phyloP scores from a whole-genome alignment of 768 basidiomycete genomes.

The Rhodotorula sphaerocarpa region DNA sequence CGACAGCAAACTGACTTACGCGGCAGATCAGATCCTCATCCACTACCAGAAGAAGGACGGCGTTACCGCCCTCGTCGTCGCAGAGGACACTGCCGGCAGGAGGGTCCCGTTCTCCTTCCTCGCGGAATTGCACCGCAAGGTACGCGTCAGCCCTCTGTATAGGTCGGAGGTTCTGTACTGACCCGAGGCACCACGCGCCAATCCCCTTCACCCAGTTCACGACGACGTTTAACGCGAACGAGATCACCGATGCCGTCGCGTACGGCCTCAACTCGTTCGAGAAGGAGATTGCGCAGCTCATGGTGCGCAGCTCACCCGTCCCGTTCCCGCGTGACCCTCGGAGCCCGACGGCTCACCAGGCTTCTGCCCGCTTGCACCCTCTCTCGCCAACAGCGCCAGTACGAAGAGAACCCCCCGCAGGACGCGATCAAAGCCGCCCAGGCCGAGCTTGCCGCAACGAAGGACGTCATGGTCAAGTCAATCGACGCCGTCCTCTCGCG shows the following conservation, averaged over 20 bases:
- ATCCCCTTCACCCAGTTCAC: conserved; percentile 41
- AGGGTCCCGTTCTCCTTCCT: conserved; percentile 93
- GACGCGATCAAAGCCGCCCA: conserved; percentile 89
- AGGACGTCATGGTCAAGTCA: conserved; percentile 65
- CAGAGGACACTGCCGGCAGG: conserved; percentile 82
- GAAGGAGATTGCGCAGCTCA: conserved; percentile 42
- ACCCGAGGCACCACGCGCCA: no score
- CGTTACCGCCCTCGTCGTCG: conserved; percentile 83
- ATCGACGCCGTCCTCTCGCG: conserved; percentile 65
- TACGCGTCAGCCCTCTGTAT: conserved; percentile 9
- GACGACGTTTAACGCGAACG: conserved; percentile 40
- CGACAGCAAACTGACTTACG: conserved; percentile 53
- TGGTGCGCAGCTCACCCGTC: conserved; percentile 11
- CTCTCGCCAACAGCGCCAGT: conserved; percentile 54
- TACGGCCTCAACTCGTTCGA: conserved; percentile 45
- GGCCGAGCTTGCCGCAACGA: conserved; percentile 59
- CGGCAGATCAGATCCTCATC: conserved; percentile 39
- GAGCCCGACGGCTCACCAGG: no score
- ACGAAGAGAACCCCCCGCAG: conserved; percentile 70
- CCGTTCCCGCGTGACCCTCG: background rate
- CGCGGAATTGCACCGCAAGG: conserved; percentile 63
- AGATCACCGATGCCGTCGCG: conserved; percentile 43
- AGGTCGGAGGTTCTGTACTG: background rate
- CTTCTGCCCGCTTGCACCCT: no score
- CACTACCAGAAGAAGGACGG: conserved; percentile 52